Evolutionary conservation across 306 rosid genomes (phyloP), one percentile per base, ranked within the genome.

Genomic region (Lotus japonicus): DNA sequence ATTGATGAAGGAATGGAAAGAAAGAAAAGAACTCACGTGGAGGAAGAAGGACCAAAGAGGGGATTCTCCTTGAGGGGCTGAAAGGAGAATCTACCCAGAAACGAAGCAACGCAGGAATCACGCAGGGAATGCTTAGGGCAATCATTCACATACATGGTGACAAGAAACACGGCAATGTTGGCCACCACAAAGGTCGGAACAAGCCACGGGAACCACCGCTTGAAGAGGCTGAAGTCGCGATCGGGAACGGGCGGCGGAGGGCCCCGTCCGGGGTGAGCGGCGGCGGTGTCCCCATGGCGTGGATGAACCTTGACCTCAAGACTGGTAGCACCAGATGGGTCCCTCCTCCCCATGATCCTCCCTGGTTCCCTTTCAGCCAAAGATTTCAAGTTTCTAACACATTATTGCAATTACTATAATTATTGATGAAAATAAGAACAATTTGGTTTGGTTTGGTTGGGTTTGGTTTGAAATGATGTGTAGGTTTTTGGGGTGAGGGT

Each of bases 51-150:
- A 43, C 95, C 96, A 12, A 90, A 79, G 78, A 90, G 91, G 15
- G 89, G 96, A 44, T 90, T 90, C 58, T 90, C 92, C 15, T 82
- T 87, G n/a, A 90, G 77, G 4, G 97, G 85, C 68, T 90, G 92
- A 73, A 90, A 90, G 2, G 97, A 80, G 77, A 90, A 79, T 33
- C 92, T 81, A n/a, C 97, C 97, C 16, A 90, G 76, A 69, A 85
- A 90, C 15, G 80, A 38, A 15, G 45, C 87, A 69, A 90, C 51
- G 63, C 97, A 87, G 2, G 83, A 66, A 51, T 7, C 35, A 5
- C 4, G 7, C 0, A 36, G 11, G 0, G 85, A 80, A 55, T 82
- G 44, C 62, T 84, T 41, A 5, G 96, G 95, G 62, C 96, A 90
- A 74, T 90, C 55, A 41, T 90, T 90, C 0, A 84, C 68, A 11